Conservation (phyloP, 352 stramenopile genomes). For the Thalassiosira allenii region DNA sequence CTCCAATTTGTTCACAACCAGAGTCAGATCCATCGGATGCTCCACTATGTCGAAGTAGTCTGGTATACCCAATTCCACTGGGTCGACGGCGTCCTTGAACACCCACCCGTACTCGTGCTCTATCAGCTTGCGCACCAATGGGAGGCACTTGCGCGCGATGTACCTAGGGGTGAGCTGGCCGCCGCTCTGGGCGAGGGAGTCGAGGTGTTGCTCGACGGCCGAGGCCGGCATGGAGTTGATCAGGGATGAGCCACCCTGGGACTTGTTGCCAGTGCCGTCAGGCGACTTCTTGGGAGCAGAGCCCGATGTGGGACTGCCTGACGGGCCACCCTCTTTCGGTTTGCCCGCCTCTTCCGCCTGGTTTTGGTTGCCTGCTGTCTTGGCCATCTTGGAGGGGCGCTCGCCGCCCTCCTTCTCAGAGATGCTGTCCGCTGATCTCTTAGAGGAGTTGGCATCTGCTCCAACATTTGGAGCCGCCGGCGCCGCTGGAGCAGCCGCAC, state of each 20-base stretch:
- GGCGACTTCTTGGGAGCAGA: too few species aligned
- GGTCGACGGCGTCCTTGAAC: slow-evolving; percentile 95
- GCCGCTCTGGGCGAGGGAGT: slow-evolving; percentile 88
- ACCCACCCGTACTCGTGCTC: slow-evolving; percentile 96
- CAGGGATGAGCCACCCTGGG: slow-evolving; percentile 41
- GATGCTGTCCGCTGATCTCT: too few species aligned
- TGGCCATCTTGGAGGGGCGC: too few species aligned
- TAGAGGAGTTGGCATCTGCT: too few species aligned
- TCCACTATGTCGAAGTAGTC: slow-evolving; percentile 99
- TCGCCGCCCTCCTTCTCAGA: too few species aligned
- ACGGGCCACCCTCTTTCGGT: too few species aligned
- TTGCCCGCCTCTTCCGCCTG: too few species aligned
- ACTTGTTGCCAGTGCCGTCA: too few species aligned
- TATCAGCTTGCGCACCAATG: slow-evolving; percentile 93
- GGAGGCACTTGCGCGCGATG: slow-evolving; percentile 92
- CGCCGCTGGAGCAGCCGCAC: too few species aligned
- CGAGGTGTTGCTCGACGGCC: slow-evolving; percentile 91
- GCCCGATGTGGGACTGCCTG: too few species aligned
- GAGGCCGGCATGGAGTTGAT: slow-evolving; percentile 88
- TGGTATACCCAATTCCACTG: slow-evolving; percentile 94
- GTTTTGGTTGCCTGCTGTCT: too few species aligned
- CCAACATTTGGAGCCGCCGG: too few species aligned
- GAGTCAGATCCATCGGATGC: slow-evolving; percentile 96
- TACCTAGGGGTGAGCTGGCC: slow-evolving; percentile 87
- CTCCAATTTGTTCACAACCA: slow-evolving; percentile 95